These are phyloP conservation scores for Microsporum ferrugineum DNA, from an alignment of 2,329 filamentous ascomycete genomes.

Conservation along the genomic window DNA sequence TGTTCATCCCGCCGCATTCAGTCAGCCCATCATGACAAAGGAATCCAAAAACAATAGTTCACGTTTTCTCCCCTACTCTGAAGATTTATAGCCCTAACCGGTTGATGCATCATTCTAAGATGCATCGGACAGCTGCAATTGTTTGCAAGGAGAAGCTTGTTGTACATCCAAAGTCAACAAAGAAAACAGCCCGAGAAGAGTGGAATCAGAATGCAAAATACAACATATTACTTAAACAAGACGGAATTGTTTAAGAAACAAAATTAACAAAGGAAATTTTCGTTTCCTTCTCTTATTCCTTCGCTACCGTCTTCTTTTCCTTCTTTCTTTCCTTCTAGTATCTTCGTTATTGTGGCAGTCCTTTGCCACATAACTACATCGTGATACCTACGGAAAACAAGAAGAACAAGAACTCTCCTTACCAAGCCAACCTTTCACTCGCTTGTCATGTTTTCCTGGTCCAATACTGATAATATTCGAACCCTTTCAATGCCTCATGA, in stretches of 20 bases:
- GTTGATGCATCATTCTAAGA: not conserved
- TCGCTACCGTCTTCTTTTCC: conserved; percentile 6
- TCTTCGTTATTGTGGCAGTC: not conserved
- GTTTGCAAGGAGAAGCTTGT: conserved; percentile 14
- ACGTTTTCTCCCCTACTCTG: conserved; percentile 2
- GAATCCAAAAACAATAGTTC: conserved; percentile 22
- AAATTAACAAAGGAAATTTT: conserved; percentile 9
- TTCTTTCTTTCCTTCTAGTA: conserved; percentile 5
- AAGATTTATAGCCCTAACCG: conserved; percentile 1
- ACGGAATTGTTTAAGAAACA: conserved; percentile 17
- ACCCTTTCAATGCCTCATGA: conserved; percentile 35
- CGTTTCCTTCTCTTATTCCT: conserved; percentile 1
- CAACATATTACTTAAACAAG: conserved; percentile 14
- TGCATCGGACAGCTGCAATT: conserved; percentile 14
- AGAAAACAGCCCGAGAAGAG: conserved; percentile 8
- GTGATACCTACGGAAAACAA: conserved; percentile 2
- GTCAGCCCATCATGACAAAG: conserved; percentile 23
- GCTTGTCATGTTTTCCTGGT: not conserved
- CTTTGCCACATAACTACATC: not conserved
- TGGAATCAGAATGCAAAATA: conserved; percentile 8
- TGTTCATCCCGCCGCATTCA: conserved; percentile 23
- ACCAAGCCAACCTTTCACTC: conserved; percentile 2
- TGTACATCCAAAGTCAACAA: conserved; percentile 11
- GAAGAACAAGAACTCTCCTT: not conserved
- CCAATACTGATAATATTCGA: not conserved